phyloP scores from a whole-genome alignment of 345 rosid genomes.

The Populus pruinosa region DNA sequence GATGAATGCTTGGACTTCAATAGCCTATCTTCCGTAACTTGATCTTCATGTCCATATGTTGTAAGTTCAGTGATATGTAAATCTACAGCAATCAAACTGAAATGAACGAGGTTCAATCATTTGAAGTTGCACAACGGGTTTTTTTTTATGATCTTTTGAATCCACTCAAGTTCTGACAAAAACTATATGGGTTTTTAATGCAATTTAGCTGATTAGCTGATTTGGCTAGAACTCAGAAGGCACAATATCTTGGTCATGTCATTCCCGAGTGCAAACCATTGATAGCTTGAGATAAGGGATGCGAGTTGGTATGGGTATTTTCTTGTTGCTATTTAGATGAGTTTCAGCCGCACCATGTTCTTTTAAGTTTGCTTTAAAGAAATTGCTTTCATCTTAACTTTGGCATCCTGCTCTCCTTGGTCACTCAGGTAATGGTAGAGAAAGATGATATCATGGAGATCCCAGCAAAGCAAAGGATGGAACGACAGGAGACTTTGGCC shows the following conservation, averaged over 20 bases:
- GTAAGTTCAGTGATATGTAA: background rate
- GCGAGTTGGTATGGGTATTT: background rate
- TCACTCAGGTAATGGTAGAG: slow-evolving; percentile 65
- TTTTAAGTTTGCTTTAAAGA: background rate
- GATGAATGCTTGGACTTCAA: slow-evolving; percentile 1
- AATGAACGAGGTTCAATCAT: background rate
- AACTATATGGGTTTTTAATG: background rate
- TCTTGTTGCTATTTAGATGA: background rate
- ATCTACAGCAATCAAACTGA: background rate
- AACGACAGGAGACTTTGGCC: slow-evolving; percentile 68
- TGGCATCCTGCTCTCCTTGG: background rate
- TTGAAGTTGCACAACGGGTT: background rate
- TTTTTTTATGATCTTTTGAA: background rate
- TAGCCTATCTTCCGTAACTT: background rate
- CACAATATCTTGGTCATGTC: background rate
- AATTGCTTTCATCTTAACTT: background rate
- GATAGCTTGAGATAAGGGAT: no score
- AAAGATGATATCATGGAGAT: slow-evolving; percentile 61
- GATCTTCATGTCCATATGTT: background rate
- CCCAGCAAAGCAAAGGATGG: slow-evolving; percentile 81
- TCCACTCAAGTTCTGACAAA: background rate
- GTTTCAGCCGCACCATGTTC: background rate
- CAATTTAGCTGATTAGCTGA: background rate
- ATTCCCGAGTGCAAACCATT: background rate
- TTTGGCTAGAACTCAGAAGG: background rate